phyloP scores from a whole-genome alignment of 2,329 filamentous ascomycete genomes.

The Incumbomyces delicatus region DNA sequence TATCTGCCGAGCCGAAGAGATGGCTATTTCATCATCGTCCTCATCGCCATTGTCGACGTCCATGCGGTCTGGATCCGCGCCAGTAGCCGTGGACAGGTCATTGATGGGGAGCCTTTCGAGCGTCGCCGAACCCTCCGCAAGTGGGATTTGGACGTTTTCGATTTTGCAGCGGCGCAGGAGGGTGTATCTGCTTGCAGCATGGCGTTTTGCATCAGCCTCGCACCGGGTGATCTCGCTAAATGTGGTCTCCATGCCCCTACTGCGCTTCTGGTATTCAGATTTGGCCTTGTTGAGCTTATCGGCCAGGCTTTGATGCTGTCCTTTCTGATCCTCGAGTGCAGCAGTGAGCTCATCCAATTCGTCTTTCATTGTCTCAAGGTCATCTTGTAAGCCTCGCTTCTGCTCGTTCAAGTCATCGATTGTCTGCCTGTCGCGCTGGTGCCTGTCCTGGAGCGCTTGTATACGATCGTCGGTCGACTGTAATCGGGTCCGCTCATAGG shows the following conservation, averaged over 20 bases:
- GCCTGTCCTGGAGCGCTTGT: conserved; percentile 54
- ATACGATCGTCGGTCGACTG: conserved; percentile 62
- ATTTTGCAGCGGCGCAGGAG: conserved; percentile 82
- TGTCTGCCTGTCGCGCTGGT: conserved; percentile 57
- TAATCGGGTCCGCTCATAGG: conserved; percentile 61
- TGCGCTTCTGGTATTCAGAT: conserved; percentile 70
- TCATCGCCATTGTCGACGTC: conserved; percentile 48
- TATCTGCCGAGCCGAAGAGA: conserved; percentile 39
- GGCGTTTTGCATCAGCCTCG: conserved; percentile 80
- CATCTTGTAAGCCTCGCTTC: conserved; percentile 63
- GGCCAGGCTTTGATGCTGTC: conserved; percentile 57
- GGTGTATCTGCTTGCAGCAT: conserved; percentile 72
- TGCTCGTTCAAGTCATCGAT: conserved; percentile 62
- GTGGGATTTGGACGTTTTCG: conserved; percentile 80
- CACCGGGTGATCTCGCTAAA: conserved; percentile 65
- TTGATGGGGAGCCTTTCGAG: conserved; percentile 82
- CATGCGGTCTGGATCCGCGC: conserved; percentile 85
- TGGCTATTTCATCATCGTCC: conserved; percentile 28
- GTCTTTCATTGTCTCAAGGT: conserved; percentile 61
- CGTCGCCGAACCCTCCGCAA: conserved; percentile 57
- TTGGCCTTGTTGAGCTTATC: conserved; percentile 71
- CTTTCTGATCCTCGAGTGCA: conserved; percentile 58
- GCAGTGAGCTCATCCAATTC: conserved; percentile 69
- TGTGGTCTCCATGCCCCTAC: conserved; percentile 67
- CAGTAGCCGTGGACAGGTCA: conserved; percentile 61